Conservation (phyloP, 345 rosid species). For the Hibiscus tridactylites region DNA sequence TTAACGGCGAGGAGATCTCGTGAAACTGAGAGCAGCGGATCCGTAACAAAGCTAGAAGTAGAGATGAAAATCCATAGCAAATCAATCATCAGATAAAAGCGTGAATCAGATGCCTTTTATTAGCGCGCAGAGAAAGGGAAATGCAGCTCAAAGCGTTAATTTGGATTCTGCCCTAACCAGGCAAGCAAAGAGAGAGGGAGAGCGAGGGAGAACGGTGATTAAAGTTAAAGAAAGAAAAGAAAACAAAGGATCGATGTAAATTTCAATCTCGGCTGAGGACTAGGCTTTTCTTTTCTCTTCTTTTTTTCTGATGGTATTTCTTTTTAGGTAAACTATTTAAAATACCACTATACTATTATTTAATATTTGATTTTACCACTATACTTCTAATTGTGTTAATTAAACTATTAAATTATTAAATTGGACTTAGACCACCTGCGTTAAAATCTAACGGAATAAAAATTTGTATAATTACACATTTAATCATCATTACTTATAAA, state of each 20-base stretch:
- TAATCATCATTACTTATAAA: no score
- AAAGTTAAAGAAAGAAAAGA: not conserved
- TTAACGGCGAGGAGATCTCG: slow-evolving; percentile 22
- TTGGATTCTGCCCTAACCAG: not conserved
- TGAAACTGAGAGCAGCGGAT: slow-evolving; percentile 8
- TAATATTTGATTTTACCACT: no score
- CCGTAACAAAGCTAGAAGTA: not conserved
- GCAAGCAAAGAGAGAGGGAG: not conserved
- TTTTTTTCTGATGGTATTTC: not conserved
- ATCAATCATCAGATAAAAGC: slow-evolving; percentile 13
- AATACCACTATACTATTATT: no score
- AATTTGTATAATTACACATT: no score
- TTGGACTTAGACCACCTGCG: no score
- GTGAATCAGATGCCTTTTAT: not conserved
- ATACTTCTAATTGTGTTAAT: no score
- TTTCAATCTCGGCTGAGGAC: not conserved
- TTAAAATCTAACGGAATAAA: no score
- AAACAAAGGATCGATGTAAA: not conserved
- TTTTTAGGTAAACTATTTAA: not conserved
- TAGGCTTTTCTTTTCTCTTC: not conserved
- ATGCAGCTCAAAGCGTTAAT: not conserved
- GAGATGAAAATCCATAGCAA: slow-evolving; percentile 4
- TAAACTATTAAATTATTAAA: no score
- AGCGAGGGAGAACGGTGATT: not conserved
- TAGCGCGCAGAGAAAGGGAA: not conserved